Evolutionary conservation across 371 early-diverging fungal species (phyloP).

Genomic region (Saksenaea oblongispora): DNA sequence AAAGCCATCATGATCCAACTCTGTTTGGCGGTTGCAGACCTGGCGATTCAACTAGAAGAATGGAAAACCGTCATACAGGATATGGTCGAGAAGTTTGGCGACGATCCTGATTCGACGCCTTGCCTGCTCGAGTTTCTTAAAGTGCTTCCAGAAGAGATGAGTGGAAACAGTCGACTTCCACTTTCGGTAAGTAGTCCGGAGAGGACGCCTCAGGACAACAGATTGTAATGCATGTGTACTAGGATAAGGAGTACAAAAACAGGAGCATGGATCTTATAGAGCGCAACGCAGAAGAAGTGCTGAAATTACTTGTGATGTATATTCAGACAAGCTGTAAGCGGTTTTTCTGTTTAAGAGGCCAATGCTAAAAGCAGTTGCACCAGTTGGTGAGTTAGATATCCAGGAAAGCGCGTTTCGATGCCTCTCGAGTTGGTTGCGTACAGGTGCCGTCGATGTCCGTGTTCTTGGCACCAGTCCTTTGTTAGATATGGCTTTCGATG

Average conservation of each 20-base stretch:
- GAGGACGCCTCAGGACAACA: background rate
- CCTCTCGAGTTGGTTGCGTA: slow-evolving; percentile 81
- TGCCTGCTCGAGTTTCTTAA: slow-evolving; percentile 81
- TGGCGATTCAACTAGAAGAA: slow-evolving; percentile 81
- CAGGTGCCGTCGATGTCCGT: slow-evolving; percentile 76
- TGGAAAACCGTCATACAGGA: slow-evolving; percentile 84
- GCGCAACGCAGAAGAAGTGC: slow-evolving; percentile 61
- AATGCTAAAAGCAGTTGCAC: background rate
- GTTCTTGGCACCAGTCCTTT: slow-evolving; percentile 70
- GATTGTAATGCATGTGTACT: slow-evolving; percentile 3
- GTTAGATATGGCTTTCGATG: slow-evolving; percentile 74
- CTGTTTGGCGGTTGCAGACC: slow-evolving; percentile 81
- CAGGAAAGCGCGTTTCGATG: slow-evolving; percentile 73
- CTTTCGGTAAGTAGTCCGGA: slow-evolving; percentile 49
- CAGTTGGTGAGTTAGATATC: slow-evolving; percentile 52
- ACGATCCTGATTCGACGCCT: slow-evolving; percentile 53
- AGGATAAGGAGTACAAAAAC: slow-evolving; percentile 66
- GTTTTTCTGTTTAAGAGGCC: slow-evolving; percentile 2
- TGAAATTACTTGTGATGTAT: slow-evolving; percentile 64
- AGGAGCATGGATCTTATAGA: slow-evolving; percentile 67
- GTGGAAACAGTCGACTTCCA: slow-evolving; percentile 63
- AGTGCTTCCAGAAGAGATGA: slow-evolving; percentile 88
- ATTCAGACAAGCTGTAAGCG: slow-evolving; percentile 67
- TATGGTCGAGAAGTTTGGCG: slow-evolving; percentile 62
- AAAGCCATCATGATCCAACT: slow-evolving; percentile 77